A percentile compares a stretch with the other conserved stretches of the same genome.
Evolutionary conservation across 768 basidiomycete genomes (phyloP).

Genomic region (Lactarius psammicola): DNA sequence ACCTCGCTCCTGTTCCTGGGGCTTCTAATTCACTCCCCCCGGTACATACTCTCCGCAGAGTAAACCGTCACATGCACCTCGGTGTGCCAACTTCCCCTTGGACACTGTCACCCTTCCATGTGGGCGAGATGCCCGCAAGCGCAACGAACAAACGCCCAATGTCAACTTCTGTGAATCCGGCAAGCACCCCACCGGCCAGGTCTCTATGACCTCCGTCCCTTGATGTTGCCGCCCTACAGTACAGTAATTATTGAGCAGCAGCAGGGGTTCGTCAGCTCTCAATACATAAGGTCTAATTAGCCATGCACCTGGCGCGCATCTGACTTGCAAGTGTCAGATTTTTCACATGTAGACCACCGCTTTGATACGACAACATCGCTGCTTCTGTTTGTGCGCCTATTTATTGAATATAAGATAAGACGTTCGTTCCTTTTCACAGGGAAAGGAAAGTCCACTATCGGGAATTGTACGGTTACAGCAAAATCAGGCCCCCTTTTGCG

Average conservation of each 20-base stretch:
- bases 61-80: background rate
- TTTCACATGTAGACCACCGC: background rate
- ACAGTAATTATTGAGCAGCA: background rate
- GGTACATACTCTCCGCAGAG: background rate
- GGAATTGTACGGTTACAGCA: background rate
- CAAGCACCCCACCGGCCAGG: background rate
- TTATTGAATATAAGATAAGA: background rate
- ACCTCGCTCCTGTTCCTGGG: background rate
- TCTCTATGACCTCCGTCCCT: constrained; percentile 3
- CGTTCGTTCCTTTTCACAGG: background rate
- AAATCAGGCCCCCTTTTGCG: too few relatives aligned
- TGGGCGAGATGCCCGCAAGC: background rate
- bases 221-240: constrained; percentile 1
- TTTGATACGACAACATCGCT: background rate
- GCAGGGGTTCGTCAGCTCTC: background rate
- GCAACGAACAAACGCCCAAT: background rate
- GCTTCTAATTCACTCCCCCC: background rate
- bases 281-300: background rate
- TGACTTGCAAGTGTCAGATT: background rate
- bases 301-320: background rate
- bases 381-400: background rate
- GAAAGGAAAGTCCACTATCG: background rate
- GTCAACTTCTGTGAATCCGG: background rate
- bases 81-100: background rate
- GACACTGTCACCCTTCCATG: background rate